Percentiles rank a stretch among this genome's conserved stretches.
These are phyloP conservation scores for Trebouxia sp. DNA, from an alignment of 139 green algal species.

Conservation along the genomic window DNA sequence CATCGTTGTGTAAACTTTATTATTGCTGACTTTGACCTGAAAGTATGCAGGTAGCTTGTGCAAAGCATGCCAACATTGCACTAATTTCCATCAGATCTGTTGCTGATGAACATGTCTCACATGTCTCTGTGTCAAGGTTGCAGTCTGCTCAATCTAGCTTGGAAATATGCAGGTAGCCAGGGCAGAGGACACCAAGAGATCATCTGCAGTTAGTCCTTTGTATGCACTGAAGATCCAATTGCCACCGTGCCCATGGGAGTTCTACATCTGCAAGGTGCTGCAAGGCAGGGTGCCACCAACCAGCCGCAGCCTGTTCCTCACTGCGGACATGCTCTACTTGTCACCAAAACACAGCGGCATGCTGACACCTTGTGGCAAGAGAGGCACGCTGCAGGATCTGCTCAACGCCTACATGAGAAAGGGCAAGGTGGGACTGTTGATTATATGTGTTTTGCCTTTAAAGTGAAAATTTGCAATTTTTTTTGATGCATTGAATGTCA, in stretches of 20 bases:
- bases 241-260: slow-evolving; percentile 53
- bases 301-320: slow-evolving; percentile 36
- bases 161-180: no score
- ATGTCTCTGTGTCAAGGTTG: no score
- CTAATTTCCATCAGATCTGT: no score
- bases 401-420: slow-evolving; percentile 43
- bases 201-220: background rate
- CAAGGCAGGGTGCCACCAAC: slow-evolving; percentile 8
- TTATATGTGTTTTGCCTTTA: no score
- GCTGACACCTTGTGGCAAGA: slow-evolving; percentile 36
- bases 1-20: no score
- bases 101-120: no score
- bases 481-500: no score
- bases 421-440: slow-evolving; percentile 32
- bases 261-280: slow-evolving; percentile 53
- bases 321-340: background rate
- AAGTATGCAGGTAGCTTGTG: no score
- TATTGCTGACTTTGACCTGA: no score
- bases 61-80: no score
- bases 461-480: no score
- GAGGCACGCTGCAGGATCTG: slow-evolving; percentile 52
- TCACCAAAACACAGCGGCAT: slow-evolving; percentile 20
- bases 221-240: slow-evolving; percentile 44
- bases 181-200: background rate
- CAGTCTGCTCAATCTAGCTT: slow-evolving; percentile 12